Conservation (phyloP, 495 filamentous ascomycete species). For the Alectoria sarmentosa region DNA sequence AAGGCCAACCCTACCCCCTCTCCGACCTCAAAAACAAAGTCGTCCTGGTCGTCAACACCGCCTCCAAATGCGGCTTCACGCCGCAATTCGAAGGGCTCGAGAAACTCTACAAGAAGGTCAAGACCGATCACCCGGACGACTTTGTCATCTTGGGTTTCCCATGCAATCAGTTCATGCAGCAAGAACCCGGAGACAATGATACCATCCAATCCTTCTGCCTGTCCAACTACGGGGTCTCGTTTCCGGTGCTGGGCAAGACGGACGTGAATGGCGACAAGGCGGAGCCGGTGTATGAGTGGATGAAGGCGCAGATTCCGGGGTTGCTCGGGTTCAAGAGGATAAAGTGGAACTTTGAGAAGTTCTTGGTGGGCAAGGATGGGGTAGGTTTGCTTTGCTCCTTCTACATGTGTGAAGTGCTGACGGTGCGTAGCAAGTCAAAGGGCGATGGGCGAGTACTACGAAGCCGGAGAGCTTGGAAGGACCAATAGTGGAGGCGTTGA, state of each 20-base stretch:
- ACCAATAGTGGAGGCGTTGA: constrained; percentile 67
- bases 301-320: constrained; percentile 82
- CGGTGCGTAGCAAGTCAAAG: constrained; percentile 49
- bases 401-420: constrained; percentile 16
- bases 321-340: constrained; percentile 77
- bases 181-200: constrained; percentile 80
- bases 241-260: constrained; percentile 85
- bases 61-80: constrained; percentile 98
- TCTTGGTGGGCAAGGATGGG: constrained; percentile 79
- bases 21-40: constrained; percentile 74
- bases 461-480: constrained; percentile 77
- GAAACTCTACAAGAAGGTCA: constrained; percentile 76
- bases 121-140: constrained; percentile 57
- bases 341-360: constrained; percentile 99
- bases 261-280: constrained; percentile 87
- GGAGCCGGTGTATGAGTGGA: constrained; percentile 74
- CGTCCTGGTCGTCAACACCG: constrained; percentile 95
- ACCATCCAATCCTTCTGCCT: constrained; percentile 91
- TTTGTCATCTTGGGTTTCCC: constrained; percentile 92
- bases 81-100: constrained; percentile 92
- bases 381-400: constrained; percentile 36
- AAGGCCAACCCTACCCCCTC: constrained; percentile 64
- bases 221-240: constrained; percentile 89
- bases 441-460: constrained; percentile 73
- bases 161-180: constrained; percentile 92